Conservation (phyloP, 2,329 filamentous ascomycete genomes). For the Colletotrichum kahawae region DNA sequence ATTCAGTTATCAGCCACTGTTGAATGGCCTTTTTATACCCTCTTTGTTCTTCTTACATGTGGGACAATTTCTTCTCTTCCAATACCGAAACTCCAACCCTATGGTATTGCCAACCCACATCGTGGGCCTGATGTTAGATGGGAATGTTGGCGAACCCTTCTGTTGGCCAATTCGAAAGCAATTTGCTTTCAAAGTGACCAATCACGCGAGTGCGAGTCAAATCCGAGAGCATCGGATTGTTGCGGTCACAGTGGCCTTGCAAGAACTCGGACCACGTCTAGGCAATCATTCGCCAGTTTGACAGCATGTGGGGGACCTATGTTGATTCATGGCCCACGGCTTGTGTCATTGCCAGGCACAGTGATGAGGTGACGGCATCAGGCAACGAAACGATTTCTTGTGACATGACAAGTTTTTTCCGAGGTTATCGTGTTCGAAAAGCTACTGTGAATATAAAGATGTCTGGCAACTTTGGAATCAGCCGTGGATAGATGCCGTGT, state of each 20-base stretch:
- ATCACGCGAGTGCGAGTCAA: neutral
- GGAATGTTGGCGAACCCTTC: neutral
- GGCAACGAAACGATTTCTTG: neutral
- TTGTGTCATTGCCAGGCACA: neutral
- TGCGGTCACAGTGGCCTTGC: neutral
- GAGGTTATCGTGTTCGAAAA: neutral
- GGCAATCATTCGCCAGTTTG: neutral
- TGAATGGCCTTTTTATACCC: neutral
- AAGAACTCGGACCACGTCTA: neutral
- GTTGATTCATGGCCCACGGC: neutral
- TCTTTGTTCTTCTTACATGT: neutral
- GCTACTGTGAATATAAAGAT: neutral
- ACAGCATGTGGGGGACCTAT: neutral
- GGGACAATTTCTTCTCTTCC: neutral
- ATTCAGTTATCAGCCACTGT: neutral
- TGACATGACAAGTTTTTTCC: neutral
- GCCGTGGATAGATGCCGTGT: neutral
- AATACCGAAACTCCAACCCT: neutral
- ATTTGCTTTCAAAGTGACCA: neutral
- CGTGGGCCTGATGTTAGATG: neutral
- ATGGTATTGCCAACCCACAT: neutral
- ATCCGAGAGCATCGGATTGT: neutral
- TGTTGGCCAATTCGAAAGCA: neutral
- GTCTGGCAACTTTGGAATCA: neutral
- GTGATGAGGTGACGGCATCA: neutral